These are phyloP conservation scores for Pleodorina starrii DNA, from an alignment of 139 green algal species.

Conservation along the genomic window DNA sequence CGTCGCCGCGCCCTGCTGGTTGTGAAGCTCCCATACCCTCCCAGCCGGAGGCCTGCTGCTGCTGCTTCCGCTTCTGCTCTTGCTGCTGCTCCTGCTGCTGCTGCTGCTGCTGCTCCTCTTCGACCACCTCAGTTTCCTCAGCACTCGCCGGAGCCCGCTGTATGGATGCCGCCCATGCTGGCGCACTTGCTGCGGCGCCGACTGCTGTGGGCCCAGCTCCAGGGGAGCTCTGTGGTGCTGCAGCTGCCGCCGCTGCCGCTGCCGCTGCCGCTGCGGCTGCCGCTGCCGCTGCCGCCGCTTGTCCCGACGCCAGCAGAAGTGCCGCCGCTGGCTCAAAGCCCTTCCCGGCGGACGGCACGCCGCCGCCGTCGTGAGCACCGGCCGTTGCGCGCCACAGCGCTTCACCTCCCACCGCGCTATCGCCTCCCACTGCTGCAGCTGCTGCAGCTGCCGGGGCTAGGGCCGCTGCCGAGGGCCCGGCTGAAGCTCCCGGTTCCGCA, in stretches of 20 bases:
- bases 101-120: neutral
- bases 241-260: neutral
- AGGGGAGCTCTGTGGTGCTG: neutral
- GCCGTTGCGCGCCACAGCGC: neutral
- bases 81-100: neutral
- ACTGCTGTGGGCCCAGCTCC: neutral
- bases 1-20: neutral
- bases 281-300: neutral
- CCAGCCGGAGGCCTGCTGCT: neutral
- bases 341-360: neutral
- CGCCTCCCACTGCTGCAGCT: neutral
- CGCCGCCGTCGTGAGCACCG: too few relatives aligned
- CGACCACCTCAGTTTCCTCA: neutral
- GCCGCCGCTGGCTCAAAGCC: neutral
- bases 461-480: neutral
- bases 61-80: neutral
- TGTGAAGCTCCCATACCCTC: neutral
- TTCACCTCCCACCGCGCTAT: neutral
- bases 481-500: neutral
- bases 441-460: neutral
- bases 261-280: neutral
- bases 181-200: neutral
- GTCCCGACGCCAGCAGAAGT: neutral
- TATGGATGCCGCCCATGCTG: neutral
- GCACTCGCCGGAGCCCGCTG: neutral